These are phyloP conservation scores for Bimuria novae-zelandiae DNA, from an alignment of 2,329 filamentous ascomycete species.

Conservation along the genomic window DNA sequence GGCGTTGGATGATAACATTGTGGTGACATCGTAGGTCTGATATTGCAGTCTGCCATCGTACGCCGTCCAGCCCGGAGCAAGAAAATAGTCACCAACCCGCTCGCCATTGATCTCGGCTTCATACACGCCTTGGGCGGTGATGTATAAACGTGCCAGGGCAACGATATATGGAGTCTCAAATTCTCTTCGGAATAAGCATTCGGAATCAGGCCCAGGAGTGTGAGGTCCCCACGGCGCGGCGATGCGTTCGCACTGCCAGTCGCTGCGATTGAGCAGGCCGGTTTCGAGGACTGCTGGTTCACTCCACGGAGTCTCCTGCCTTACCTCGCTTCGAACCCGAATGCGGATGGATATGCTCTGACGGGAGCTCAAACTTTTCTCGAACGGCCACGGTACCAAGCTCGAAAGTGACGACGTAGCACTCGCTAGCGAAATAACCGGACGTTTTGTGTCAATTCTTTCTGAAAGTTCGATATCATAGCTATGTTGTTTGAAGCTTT, in stretches of 20 bases:
- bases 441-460: conserved; percentile 15
- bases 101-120: conserved; percentile 23
- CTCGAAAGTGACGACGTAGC: conserved; percentile 47
- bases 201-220: conserved; percentile 20
- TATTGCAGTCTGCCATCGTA: conserved; percentile 59
- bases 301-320: conserved; percentile 35
- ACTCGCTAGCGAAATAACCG: conserved; percentile 15
- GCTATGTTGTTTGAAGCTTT: conserved; percentile 50
- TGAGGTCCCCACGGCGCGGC: conserved; percentile 25
- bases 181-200: conserved; percentile 42
- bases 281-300: conserved; percentile 35
- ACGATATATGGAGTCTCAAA: conserved; percentile 14
- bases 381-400: conserved; percentile 53
- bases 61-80: conserved; percentile 59
- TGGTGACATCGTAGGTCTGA: conserved; percentile 58
- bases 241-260: conserved; percentile 32
- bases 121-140: conserved; percentile 23
- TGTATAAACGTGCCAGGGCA: conserved; percentile 19
- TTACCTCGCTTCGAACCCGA: conserved; percentile 26
- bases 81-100: conserved; percentile 17
- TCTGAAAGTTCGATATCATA: conserved; percentile 51
- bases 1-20: background rate
- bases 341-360: conserved; percentile 36
- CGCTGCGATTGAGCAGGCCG: conserved; percentile 35
- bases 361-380: conserved; percentile 28